Evolutionary conservation across 805 yeast genomes (phyloP).

Genomic region (Hanseniaspora mollemarum): DNA sequence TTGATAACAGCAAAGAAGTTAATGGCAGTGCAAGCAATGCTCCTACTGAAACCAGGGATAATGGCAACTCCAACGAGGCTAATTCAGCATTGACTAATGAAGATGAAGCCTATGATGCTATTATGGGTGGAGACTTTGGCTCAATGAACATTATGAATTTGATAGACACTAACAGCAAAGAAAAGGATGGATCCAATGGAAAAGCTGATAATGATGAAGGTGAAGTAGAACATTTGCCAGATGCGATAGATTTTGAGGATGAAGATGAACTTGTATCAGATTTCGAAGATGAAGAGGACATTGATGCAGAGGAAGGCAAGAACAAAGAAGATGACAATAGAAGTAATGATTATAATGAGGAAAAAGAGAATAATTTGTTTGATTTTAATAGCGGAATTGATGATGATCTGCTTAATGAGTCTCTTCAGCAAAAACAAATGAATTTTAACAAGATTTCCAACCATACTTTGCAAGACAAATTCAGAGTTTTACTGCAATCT

Average conservation of each 20-base stretch:
- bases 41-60: background rate
- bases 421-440: background rate
- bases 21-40: slow-evolving; percentile 11
- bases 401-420: background rate
- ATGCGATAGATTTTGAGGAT: slow-evolving; percentile 88
- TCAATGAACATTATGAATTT: slow-evolving; percentile 28
- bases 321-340: slow-evolving; percentile 18
- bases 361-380: slow-evolving; percentile 18
- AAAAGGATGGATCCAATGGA: slow-evolving; percentile 1
- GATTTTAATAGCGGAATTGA: slow-evolving; percentile 1
- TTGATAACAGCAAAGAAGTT: background rate
- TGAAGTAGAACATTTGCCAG: slow-evolving; percentile 62
- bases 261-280: slow-evolving; percentile 93
- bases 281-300: slow-evolving; percentile 31
- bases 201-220: slow-evolving; percentile 32
- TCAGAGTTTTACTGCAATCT: background rate
- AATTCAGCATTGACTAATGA: slow-evolving; percentile 28
- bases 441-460: background rate
- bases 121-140: slow-evolving; percentile 32
- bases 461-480: background rate
- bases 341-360: slow-evolving; percentile 25
- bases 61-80: background rate
- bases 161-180: slow-evolving; percentile 19
- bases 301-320: slow-evolving; percentile 26
- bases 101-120: slow-evolving; percentile 32